Evolutionary conservation across 331 rosid species (phyloP).

Genomic region (Pyrus hybrid): DNA sequence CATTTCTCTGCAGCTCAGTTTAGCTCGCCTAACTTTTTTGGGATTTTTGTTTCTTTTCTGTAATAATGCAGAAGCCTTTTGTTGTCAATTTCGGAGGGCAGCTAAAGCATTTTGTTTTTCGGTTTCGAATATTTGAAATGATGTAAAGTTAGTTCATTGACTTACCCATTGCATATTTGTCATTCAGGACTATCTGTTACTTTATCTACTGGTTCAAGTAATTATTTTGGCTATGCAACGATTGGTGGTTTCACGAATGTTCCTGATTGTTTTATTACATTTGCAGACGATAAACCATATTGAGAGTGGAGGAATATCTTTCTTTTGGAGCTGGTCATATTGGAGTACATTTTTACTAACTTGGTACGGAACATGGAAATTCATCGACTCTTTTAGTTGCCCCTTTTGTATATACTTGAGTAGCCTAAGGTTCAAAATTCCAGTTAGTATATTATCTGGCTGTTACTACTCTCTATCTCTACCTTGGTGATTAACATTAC

Average conservation of each 20-base stretch:
- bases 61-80: neutral
- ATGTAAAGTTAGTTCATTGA: neutral
- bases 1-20: neutral
- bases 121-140: no score
- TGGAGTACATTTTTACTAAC: slow-evolving; percentile 93
- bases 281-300: slow-evolving; percentile 48
- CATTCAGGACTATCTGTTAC: neutral
- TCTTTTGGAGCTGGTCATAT: slow-evolving; percentile 97
- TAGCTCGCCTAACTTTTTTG: neutral
- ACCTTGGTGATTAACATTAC: neutral
- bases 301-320: slow-evolving; percentile 68
- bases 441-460: neutral
- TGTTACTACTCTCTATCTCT: no score
- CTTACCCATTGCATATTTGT: neutral
- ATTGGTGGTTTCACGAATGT: neutral
- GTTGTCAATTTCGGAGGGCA: neutral
- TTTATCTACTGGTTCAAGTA: neutral
- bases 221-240: neutral
- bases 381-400: slow-evolving; percentile 13
- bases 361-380: slow-evolving; percentile 39
- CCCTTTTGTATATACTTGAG: neutral
- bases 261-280: slow-evolving; percentile 4
- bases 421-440: neutral
- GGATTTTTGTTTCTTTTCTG: neutral
- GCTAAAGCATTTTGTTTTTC: no score